Evolutionary conservation across 1,139 yeast genomes (phyloP).

Genomic region (Pneumocystis canis): DNA sequence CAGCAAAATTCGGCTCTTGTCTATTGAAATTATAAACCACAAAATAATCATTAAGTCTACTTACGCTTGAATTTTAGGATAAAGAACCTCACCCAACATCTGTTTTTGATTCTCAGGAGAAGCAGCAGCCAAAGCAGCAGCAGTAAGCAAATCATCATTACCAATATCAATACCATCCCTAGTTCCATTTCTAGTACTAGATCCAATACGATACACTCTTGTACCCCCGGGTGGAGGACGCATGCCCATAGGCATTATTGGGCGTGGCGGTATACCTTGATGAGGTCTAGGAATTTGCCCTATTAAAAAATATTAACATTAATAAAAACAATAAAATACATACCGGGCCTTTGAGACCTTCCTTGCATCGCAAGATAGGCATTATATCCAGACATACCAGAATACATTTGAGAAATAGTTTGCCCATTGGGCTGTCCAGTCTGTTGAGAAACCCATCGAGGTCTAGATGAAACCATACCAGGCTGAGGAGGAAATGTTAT

Average conservation of each 20-base stretch:
- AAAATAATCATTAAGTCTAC: not conserved
- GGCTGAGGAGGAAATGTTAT: slow-evolving; percentile 54
- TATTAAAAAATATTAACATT: not conserved
- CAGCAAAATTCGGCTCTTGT: slow-evolving; percentile 81
- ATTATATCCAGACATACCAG: slow-evolving; percentile 6
- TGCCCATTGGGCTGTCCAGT: slow-evolving; percentile 2
- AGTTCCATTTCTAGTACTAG: slow-evolving; percentile 8
- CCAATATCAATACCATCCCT: slow-evolving; percentile 5
- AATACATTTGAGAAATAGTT: slow-evolving; percentile 3
- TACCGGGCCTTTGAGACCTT: slow-evolving; percentile 5
- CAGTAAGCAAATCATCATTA: slow-evolving; percentile 18
- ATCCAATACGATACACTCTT: slow-evolving; percentile 6
- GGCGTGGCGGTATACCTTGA: slow-evolving; percentile 34
- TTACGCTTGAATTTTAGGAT: slow-evolving; percentile 83
- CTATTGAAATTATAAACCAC: not conserved
- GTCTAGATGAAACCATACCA: slow-evolving; percentile 32
- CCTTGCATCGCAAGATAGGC: slow-evolving; percentile 10
- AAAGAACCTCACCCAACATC: slow-evolving; percentile 92
- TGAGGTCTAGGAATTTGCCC: slow-evolving; percentile 39
- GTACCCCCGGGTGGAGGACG: slow-evolving; percentile 5
- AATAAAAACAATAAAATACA: not conserved
- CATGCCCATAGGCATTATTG: slow-evolving; percentile 10
- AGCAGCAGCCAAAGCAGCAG: slow-evolving; percentile 26
- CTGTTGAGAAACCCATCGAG: slow-evolving; percentile 1
- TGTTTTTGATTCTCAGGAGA: slow-evolving; percentile 83